phyloP scores from a whole-genome alignment of 129 eudicot genomes.

The Glebionis coronaria region DNA sequence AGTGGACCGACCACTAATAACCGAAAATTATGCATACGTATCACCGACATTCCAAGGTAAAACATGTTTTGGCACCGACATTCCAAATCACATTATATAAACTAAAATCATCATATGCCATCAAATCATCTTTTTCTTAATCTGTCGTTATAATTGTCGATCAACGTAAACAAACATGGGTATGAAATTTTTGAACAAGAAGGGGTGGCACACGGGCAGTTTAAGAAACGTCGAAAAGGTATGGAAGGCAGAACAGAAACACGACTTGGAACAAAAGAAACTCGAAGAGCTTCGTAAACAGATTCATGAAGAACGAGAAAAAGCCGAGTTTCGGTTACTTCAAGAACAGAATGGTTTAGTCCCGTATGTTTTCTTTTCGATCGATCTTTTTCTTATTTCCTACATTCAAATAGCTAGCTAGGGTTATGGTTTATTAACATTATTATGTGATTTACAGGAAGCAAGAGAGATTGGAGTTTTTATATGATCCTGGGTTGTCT shows the following conservation, averaged over 20 bases:
- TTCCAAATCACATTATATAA: no score
- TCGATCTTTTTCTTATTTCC: constrained; percentile 7
- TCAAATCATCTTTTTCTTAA: no score
- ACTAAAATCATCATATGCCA: no score
- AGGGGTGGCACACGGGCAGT: constrained; percentile 98
- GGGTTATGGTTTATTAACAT: constrained; percentile 22
- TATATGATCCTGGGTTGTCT: constrained; percentile 84
- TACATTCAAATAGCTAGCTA: no score
- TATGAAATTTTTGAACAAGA: constrained; percentile 91
- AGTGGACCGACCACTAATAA: no score
- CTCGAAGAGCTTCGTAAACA: constrained; percentile 91
- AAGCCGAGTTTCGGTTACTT: constrained; percentile 81
- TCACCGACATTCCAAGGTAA: no score
- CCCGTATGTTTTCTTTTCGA: constrained; percentile 57
- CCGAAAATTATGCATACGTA: no score
- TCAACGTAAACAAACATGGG: constrained; percentile 53
- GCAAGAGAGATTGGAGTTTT: constrained; percentile 90
- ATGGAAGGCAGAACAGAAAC: constrained; percentile 99
- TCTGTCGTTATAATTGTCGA: no score
- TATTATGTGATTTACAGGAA: constrained; percentile 32
- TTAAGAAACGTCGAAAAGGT: constrained; percentile 91
- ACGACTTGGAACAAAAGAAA: constrained; percentile 81
- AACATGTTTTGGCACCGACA: no score
- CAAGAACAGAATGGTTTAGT: constrained; percentile 91
- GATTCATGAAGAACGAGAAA: constrained; percentile 82